These are phyloP conservation scores for Kluyveromyces nonfermentans DNA, from an alignment of 805 yeast species.

Conservation along the genomic window DNA sequence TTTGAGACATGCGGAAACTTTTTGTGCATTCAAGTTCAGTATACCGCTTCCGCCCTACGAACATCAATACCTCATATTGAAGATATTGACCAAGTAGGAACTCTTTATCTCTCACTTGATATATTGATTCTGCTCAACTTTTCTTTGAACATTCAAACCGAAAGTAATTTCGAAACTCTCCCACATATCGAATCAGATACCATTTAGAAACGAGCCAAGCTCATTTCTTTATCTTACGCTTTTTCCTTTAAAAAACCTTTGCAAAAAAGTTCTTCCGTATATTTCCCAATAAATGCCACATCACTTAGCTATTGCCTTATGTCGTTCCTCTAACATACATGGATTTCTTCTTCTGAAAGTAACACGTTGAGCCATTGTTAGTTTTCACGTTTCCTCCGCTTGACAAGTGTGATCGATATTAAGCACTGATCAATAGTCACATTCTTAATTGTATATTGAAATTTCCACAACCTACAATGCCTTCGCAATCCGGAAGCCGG, in stretches of 20 bases:
- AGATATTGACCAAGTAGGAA: too few species aligned
- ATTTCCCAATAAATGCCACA: not conserved
- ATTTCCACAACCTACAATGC: not conserved
- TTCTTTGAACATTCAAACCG: too few species aligned
- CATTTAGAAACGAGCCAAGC: not conserved
- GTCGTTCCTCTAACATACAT: slow-evolving; percentile 52
- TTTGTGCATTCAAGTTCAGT: too few species aligned
- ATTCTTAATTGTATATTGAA: not conserved
- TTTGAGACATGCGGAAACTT: too few species aligned
- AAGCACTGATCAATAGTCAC: too few species aligned
- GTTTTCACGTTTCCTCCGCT: slow-evolving; percentile 12
- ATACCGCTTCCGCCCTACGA: too few species aligned
- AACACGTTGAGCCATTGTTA: slow-evolving; percentile 97
- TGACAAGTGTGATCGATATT: not conserved
- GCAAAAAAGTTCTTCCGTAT: not conserved
- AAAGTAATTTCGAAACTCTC: not conserved
- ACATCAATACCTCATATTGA: too few species aligned
- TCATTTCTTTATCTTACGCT: not conserved
- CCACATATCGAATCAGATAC: not conserved
- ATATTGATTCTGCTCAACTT: too few species aligned
- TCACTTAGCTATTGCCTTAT: not conserved
- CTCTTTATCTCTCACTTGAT: too few species aligned
- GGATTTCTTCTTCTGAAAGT: slow-evolving; percentile 99
- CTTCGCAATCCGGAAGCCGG: not conserved
- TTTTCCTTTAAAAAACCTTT: not conserved